Base-by-base conservation (phyloP, 352 stramenopile species). In the Thalassiosira hispida region DNA sequence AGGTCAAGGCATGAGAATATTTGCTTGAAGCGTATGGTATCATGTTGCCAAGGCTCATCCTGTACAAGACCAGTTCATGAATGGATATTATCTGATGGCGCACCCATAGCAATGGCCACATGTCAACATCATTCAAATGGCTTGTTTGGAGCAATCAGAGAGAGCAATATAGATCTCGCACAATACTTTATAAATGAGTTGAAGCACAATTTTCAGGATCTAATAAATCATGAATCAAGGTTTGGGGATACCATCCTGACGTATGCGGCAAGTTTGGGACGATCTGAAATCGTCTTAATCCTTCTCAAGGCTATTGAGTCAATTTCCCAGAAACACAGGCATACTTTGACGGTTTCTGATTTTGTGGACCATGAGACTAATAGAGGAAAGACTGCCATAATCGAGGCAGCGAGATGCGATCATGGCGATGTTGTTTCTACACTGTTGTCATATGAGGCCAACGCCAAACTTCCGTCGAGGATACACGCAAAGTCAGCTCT, bases 181-280 rank as follows among this genome's bases (percentile, higher is more conserved):
- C 47, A 49, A 14, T 62, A 47, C n/a, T 61, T 40, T 29, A 52
- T 56, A 22, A 20, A 49, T 33, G 33, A 25, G 31, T 33, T 65
- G 31, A 23, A 53, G 8, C 25, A 42, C 14, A 44, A 42, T n/a
- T 23, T 73, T 12, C n/a, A 23, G 2, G 8, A 59, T 14, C 12
- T 49, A 7, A 57, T 52, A 2, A 20, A 27, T 18, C 56, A 70
- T 35, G 73, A 83, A 25, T 76, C 78, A 25, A 51, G 9, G 7
- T 86, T 87, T 55, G 74, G 80, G 33, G 76, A 83, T 31, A 84
- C 79, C 9, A 27, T 63, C 2, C 72, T 87, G 1, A 83, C 79
- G 11, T 81, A 70, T 44, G 64, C 74, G 16, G 61, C 66, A 9
- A 69, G 22, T 1, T 23, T 77, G 1, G 76, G 72, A 20, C 59